Percentiles rank a stretch among this genome's conserved stretches.
phyloP scores from a whole-genome alignment of 1,139 yeast species.

The Lodderomyces theae region DNA sequence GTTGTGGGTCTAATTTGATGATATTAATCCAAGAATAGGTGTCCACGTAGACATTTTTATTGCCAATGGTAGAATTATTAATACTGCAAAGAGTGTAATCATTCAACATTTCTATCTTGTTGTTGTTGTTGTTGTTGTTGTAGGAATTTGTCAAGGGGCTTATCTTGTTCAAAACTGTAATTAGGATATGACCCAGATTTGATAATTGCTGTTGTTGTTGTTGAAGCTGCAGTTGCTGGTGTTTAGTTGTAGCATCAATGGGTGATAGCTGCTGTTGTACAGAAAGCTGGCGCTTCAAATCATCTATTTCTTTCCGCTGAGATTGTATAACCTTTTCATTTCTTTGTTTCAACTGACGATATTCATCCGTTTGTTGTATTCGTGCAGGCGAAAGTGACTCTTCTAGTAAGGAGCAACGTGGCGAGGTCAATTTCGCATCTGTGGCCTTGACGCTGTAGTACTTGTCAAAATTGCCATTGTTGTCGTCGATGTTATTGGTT shows the following conservation, averaged over 20 bases:
- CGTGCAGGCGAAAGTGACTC: constrained; percentile 7
- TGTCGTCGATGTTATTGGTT: constrained; percentile 1
- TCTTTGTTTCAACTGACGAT: constrained; percentile 19
- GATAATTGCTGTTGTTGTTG: constrained; percentile 1
- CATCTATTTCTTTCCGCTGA: constrained; percentile 37
- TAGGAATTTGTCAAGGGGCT: constrained; percentile 15
- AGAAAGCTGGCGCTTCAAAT: constrained; percentile 31
- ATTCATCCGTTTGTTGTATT: constrained; percentile 22
- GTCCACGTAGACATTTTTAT: constrained; percentile 12
- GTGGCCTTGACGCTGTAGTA: neutral
- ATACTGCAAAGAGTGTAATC: constrained; percentile 14
- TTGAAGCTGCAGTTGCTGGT: constrained; percentile 6
- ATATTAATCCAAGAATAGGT: constrained; percentile 41
- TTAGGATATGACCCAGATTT: constrained; percentile 6
- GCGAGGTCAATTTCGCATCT: neutral
- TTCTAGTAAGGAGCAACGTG: neutral
- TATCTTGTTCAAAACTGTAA: constrained; percentile 18
- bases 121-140: constrained; percentile 17
- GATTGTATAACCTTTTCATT: constrained; percentile 24
- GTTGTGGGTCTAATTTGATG: constrained; percentile 40
- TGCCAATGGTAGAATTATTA: neutral
- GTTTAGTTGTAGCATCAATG: constrained; percentile 8
- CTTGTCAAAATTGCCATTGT: no score
- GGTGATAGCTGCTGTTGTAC: constrained; percentile 28
- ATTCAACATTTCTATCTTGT: constrained; percentile 20